Percentiles rank a stretch among this genome's conserved stretches.
These are phyloP conservation scores for Yamadazyma philogaea DNA, from an alignment of 805 yeast genomes.

Conservation along the genomic window DNA sequence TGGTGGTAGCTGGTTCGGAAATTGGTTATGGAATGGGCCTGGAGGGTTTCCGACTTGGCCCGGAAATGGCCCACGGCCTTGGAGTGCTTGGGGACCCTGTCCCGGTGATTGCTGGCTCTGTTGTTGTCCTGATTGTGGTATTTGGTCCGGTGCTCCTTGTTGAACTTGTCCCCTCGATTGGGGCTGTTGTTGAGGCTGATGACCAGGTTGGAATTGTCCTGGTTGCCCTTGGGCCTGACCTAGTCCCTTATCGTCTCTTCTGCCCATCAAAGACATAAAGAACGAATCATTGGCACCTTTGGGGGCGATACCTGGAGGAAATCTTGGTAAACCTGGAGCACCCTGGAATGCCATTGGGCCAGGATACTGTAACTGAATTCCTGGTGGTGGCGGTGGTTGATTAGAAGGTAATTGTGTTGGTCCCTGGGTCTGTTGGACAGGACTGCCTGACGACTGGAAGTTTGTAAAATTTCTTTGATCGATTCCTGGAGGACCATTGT, in stretches of 20 bases:
- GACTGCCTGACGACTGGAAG: not conserved
- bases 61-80: not conserved
- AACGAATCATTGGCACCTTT: slow-evolving; percentile 37
- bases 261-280: slow-evolving; percentile 44
- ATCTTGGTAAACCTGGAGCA: slow-evolving; percentile 9
- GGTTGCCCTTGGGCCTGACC: not conserved
- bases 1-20: slow-evolving; percentile 1
- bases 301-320: slow-evolving; percentile 11
- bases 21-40: not conserved
- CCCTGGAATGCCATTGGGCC: not conserved
- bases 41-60: slow-evolving; percentile 2
- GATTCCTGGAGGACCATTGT: slow-evolving; percentile 3
- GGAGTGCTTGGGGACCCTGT: not conserved
- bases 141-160: not conserved
- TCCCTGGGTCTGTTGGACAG: not conserved
- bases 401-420: not conserved
- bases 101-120: slow-evolving; percentile 1
- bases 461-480: not conserved
- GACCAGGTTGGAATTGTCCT: not conserved
- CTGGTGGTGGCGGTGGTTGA: slow-evolving; percentile 14
- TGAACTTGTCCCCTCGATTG: too few relatives aligned
- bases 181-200: not conserved
- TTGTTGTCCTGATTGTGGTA: not conserved
- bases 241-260: slow-evolving; percentile 1
- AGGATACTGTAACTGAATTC: slow-evolving; percentile 4